Evolutionary conservation across 129 eudicot species (phyloP), one percentile per base, ranked within the genome.

Genomic region (Calendula officinalis): DNA sequence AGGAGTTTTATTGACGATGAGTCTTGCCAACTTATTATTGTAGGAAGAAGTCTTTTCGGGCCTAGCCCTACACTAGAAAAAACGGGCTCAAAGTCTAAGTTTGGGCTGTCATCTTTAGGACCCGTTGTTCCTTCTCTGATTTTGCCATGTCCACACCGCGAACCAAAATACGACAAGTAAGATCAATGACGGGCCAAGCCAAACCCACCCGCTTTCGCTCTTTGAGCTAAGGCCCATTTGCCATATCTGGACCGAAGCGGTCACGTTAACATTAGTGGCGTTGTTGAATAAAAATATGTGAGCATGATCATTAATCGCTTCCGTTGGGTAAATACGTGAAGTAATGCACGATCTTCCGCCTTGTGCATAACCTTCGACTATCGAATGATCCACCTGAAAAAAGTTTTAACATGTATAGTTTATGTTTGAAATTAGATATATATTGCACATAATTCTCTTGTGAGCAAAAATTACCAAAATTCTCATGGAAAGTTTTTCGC

Each of bases 311-410:
- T 78, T 53, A 7, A 85, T 73, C 0, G 88, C 94, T 48, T 72
- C 64, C 6, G 90, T 82, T 46, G 96, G 96, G 61, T 89, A 89
- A 3, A 85, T 60, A 2, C 96, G 77, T 5, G 96, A 80, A 7
- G 94, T 85, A 10, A 89, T 78, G 47, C 85, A 71, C 7, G 87
- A 62, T 57, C 94, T 66, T 56, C 96, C 96, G 17, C 87, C 85
- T 78, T 85, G 94, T 17, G 94, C 96, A 33, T 82, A 89, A 52
- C 94, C 84, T 82, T 89, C 96, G 4, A 89, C 77, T 52, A 89
- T 89, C 11, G 96, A 89, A 67, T 80, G 96, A 81, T 89, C 96
- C 69, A 89, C 94, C 81, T 76, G 2, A 9, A 12, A 6, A 46
- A 44, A 48, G 16, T 30, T 12, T 7, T 52, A 46, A 46, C 32